phyloP scores from a whole-genome alignment of 768 basidiomycete species.

The Lactarius sanguifluus region DNA sequence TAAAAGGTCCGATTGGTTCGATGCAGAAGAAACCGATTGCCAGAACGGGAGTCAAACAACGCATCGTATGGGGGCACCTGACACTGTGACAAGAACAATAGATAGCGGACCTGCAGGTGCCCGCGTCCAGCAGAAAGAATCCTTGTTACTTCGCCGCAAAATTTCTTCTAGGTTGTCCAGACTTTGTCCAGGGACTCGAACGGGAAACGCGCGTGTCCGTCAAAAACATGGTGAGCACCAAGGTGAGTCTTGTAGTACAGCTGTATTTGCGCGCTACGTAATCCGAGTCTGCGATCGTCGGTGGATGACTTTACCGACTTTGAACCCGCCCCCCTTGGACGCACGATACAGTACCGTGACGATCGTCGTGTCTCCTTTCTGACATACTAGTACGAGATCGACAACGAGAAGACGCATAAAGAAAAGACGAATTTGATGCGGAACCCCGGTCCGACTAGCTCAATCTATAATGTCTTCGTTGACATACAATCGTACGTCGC shows the following conservation, averaged over 20 bases:
- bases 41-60: constrained; percentile 10
- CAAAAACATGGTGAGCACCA: neutral
- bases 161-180: neutral
- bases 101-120: neutral
- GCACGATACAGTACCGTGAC: no score
- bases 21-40: constrained; percentile 4
- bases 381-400: neutral
- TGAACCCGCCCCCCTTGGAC: no score
- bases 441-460: constrained; percentile 13
- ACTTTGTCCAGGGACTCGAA: neutral
- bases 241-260: no score
- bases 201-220: neutral
- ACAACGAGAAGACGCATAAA: neutral
- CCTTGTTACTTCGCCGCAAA: neutral
- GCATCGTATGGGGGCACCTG: constrained; percentile 3
- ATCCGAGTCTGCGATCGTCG: neutral
- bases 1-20: constrained; percentile 13
- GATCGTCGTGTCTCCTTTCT: neutral
- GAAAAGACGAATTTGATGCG: neutral
- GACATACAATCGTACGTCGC: constrained; percentile 38
- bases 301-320: neutral
- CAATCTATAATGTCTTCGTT: constrained; percentile 27
- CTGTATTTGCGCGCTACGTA: no score
- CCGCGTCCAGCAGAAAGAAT: neutral
- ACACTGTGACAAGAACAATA: neutral